These are phyloP conservation scores for Pleurotus eryngii DNA, from an alignment of 768 basidiomycete genomes.

Conservation along the genomic window DNA sequence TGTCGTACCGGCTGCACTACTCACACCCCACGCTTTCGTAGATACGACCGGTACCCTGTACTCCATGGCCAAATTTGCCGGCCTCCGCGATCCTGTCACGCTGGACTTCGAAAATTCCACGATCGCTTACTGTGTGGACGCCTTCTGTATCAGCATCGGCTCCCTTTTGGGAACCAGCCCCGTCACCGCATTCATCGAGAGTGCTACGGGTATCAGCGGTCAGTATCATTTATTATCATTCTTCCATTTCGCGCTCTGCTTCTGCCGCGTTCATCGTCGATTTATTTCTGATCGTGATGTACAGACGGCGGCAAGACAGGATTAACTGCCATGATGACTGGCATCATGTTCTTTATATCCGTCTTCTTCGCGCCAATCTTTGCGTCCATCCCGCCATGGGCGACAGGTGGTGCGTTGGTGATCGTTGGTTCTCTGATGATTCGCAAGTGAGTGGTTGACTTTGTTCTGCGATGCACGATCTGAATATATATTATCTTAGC, in stretches of 20 bases:
- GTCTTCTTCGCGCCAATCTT: constrained; percentile 90
- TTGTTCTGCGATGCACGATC: not conserved
- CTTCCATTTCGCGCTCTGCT: not conserved
- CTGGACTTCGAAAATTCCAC: constrained; percentile 85
- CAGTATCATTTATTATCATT: constrained; percentile 14
- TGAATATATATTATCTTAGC: constrained; percentile 26
- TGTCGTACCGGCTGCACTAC: not conserved
- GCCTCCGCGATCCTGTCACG: constrained; percentile 80
- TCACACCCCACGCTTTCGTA: constrained; percentile 13
- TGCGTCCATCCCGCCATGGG: constrained; percentile 83
- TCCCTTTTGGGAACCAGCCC: constrained; percentile 78
- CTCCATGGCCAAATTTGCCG: constrained; percentile 89
- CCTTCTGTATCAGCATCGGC: constrained; percentile 78
- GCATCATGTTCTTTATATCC: constrained; percentile 76
- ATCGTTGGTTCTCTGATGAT: constrained; percentile 91
- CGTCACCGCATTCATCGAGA: constrained; percentile 81
- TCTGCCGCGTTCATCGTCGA: not conserved
- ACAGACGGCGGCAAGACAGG: constrained; percentile 87
- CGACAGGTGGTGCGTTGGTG: constrained; percentile 81
- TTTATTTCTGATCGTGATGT: not conserved
- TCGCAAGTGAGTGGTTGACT: constrained; percentile 54
- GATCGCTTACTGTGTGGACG: constrained; percentile 80
- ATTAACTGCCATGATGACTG: constrained; percentile 69
- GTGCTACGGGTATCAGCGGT: constrained; percentile 77
- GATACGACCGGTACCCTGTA: constrained; percentile 74